Conservation (phyloP, 164 flowering plant genomes). For the Saururus chinensis region DNA sequence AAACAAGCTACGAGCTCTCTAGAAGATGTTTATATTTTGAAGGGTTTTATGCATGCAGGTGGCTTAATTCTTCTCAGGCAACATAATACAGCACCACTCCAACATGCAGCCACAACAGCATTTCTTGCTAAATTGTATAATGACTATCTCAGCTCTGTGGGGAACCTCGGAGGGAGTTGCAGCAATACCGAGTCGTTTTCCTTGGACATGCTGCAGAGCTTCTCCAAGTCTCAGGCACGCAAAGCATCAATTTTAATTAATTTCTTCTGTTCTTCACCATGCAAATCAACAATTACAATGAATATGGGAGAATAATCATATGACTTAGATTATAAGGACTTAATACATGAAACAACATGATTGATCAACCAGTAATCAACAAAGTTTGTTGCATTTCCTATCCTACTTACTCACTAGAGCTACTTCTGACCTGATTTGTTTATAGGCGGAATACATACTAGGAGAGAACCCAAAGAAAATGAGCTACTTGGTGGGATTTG, state of each 20-base stretch:
- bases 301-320: no score
- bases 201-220: constrained; percentile 22
- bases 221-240: constrained; percentile 48
- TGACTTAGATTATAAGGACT: no score
- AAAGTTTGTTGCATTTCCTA: neutral
- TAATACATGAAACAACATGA: no score
- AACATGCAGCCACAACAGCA: constrained; percentile 54
- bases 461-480: constrained; percentile 68
- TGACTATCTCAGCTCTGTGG: constrained; percentile 37
- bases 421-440: neutral
- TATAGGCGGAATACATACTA: constrained; percentile 48
- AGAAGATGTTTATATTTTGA: no score
- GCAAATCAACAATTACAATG: no score
- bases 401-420: no score
- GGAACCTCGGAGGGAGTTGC: constrained; percentile 28
- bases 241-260: neutral
- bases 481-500: constrained; percentile 70
- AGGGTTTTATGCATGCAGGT: no score
- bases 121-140: constrained; percentile 50
- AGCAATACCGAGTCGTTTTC: constrained; percentile 13
- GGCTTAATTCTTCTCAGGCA: constrained; percentile 46
- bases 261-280: no score
- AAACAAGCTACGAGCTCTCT: no score
- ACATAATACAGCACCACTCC: constrained; percentile 20
- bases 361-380: no score